A percentile compares a stretch with the other conserved stretches of the same genome.
phyloP scores from a whole-genome alignment of 73 alveolate genomes.

The Breviolum minutum region DNA sequence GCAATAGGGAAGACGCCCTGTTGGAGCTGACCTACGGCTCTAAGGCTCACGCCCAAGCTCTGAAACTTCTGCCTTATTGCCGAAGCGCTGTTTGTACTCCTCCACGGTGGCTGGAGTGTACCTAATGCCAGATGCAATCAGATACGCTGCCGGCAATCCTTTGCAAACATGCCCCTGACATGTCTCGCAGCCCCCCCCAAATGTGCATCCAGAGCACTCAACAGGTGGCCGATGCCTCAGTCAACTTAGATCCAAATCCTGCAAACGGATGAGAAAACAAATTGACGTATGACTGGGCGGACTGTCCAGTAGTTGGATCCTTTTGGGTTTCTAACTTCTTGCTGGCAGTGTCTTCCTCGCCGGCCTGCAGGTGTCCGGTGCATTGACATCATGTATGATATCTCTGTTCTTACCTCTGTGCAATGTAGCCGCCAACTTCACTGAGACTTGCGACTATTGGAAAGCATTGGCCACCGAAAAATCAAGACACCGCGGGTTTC shows the following conservation, averaged over 20 bases:
- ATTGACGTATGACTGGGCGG: not conserved
- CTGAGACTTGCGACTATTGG: too few relatives aligned
- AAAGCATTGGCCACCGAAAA: too few relatives aligned
- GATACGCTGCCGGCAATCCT: too few relatives aligned
- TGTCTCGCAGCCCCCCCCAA: not conserved
- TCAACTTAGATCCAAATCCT: not conserved
- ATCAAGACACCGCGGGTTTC: too few relatives aligned
- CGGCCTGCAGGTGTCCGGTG: not conserved
- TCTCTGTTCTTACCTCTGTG: too few relatives aligned
- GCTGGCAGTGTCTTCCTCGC: not conserved
- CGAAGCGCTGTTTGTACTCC: constrained; percentile 93
- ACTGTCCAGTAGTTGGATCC: not conserved
- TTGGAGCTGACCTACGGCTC: not conserved
- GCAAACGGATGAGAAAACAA: not conserved
- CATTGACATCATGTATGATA: too few relatives aligned
- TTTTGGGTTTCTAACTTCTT: not conserved
- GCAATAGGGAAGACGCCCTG: not conserved
- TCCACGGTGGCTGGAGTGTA: constrained; percentile 91
- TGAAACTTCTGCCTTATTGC: constrained; percentile 30
- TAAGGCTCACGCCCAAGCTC: constrained; percentile 30
- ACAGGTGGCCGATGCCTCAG: constrained; percentile 49
- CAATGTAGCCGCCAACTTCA: too few relatives aligned
- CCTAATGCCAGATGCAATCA: not conserved
- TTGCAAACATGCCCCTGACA: too few relatives aligned
- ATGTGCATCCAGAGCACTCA: constrained; percentile 12